Conservation (phyloP, 2,329 filamentous ascomycete species). For the Pestalotiopsis sp. region DNA sequence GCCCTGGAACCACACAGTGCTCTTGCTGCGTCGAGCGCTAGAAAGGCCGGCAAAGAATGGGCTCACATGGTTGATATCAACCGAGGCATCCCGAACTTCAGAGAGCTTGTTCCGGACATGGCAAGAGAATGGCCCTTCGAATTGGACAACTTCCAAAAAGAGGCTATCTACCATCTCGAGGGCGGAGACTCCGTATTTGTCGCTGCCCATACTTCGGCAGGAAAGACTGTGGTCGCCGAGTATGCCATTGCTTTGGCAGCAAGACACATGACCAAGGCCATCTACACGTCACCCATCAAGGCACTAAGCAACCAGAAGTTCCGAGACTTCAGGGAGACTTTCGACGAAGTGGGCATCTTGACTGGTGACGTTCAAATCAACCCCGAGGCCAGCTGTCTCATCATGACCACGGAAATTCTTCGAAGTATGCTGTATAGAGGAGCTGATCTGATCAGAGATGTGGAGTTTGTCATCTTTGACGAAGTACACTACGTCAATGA, state of each 20-base stretch:
- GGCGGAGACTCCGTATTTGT: constrained; percentile 97
- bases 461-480: constrained; percentile 98
- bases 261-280: constrained; percentile 99
- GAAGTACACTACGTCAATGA: constrained; percentile 99
- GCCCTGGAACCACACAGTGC: constrained; percentile 83
- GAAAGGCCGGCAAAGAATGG: constrained; percentile 84
- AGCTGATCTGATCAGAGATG: constrained; percentile 92
- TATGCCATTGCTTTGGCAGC: constrained; percentile 95
- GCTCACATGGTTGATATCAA: constrained; percentile 98
- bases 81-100: constrained; percentile 90
- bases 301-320: constrained; percentile 99
- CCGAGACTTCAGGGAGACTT: constrained; percentile 85
- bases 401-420: constrained; percentile 99
- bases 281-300: constrained; percentile 98
- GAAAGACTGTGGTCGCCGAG: constrained; percentile 97
- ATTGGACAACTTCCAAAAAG: constrained; percentile 96
- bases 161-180: constrained; percentile 96
- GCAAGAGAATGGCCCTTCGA: constrained; percentile 96
- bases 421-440: constrained; percentile 98
- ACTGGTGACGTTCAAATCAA: constrained; percentile 98
- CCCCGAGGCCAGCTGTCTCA: constrained; percentile 94
- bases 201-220: constrained; percentile 94
- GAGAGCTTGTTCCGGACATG: constrained; percentile 93
- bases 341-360: constrained; percentile 95
- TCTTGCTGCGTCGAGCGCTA: constrained; percentile 70